Conservation (phyloP, 1,284 basidiomycete species). For the Phaffia rhodozyma region DNA sequence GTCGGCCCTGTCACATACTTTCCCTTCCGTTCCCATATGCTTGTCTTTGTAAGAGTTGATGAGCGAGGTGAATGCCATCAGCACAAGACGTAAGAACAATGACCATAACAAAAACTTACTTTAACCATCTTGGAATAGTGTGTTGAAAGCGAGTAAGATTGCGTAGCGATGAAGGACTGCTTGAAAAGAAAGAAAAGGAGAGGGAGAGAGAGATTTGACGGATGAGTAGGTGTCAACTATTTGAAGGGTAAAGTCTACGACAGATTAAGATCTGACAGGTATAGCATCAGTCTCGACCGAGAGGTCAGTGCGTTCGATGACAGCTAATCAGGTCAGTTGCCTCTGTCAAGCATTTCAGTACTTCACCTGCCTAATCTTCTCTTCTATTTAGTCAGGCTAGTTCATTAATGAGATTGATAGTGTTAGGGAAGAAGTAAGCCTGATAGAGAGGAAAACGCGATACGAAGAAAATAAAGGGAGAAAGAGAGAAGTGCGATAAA, state of each 20-base stretch:
- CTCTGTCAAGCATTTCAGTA: too few species aligned
- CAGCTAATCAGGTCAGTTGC: not conserved
- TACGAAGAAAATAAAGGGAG: too few species aligned
- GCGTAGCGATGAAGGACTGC: not conserved
- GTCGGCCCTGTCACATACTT: not conserved
- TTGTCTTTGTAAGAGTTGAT: not conserved
- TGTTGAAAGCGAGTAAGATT: not conserved
- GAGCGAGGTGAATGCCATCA: too few species aligned
- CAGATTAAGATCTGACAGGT: not conserved
- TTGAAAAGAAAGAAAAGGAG: not conserved
- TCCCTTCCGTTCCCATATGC: conserved; percentile 3
- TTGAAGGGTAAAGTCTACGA: not conserved
- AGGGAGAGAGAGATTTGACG: not conserved
- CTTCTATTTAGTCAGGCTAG: too few species aligned
- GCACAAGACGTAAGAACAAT: too few species aligned
- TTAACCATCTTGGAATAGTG: not conserved
- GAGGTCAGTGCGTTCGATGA: not conserved
- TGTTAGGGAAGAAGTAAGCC: too few species aligned
- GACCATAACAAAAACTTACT: not conserved
- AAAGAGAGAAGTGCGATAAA: too few species aligned
- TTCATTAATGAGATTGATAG: too few species aligned
- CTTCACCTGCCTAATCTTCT: too few species aligned
- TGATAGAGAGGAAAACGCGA: too few species aligned
- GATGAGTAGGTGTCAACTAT: not conserved
- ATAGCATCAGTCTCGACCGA: not conserved